Percentiles rank a stretch among this genome's conserved stretches.
Evolutionary conservation across 2,329 filamentous ascomycete genomes (phyloP).

Genomic region (Trichoderma hamatum): DNA sequence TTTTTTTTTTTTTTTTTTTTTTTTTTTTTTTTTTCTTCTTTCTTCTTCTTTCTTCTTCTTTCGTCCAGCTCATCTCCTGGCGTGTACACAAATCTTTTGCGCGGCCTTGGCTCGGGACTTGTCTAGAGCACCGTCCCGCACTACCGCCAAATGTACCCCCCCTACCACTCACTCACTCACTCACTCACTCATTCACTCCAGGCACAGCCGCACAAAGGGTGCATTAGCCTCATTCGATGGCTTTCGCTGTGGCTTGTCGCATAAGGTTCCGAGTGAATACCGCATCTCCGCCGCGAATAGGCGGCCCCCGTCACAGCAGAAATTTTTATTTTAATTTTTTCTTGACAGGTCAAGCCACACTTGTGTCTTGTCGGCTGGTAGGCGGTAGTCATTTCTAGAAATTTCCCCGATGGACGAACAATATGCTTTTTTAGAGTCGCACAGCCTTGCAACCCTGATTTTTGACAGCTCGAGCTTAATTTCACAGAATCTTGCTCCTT

Average conservation of each 20-base stretch:
- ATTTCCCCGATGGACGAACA: not conserved
- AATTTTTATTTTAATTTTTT: not conserved
- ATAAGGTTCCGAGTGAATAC: not conserved
- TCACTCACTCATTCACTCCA: not conserved
- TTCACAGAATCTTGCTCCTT: not conserved
- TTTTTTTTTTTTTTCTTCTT: too few relatives aligned
- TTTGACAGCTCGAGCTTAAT: not conserved
- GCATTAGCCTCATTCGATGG: not conserved
- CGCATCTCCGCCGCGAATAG: not conserved
- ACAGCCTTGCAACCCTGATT: not conserved
- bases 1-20: too few relatives aligned
- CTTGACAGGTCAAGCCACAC: not conserved
- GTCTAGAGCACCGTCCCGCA: not conserved
- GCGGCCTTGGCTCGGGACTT: not conserved
- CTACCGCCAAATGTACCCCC: not conserved
- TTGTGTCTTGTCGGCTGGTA: not conserved
- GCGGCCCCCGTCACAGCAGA: not conserved
- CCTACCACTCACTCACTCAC: not conserved
- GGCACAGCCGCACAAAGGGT: not conserved
- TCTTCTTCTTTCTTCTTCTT: not conserved
- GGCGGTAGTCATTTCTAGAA: constrained; percentile 13
- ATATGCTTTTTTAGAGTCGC: not conserved
- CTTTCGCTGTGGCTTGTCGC: not conserved
- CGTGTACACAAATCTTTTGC: not conserved
- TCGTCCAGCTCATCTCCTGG: not conserved